Conservation (phyloP, 2,329 filamentous ascomycete species). For the Rhynchosporium graminicola region DNA sequence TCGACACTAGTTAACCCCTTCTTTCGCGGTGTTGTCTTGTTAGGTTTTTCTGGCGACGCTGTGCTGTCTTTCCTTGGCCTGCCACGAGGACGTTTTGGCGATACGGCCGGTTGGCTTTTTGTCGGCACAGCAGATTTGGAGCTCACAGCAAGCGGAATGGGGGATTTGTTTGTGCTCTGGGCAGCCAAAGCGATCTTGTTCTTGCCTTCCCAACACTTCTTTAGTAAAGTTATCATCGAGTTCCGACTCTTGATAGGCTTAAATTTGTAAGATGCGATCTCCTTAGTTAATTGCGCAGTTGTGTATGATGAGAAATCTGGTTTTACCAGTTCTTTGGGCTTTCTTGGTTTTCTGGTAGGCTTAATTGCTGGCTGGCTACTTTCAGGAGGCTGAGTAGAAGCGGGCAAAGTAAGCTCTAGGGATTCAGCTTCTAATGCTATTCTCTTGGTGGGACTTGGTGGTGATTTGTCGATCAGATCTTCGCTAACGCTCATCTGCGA, state of each 20-base stretch:
- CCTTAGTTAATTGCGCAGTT: conserved; percentile 61
- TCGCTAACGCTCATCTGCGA: neutral
- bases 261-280: conserved; percentile 68
- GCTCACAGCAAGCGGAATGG: conserved; percentile 13
- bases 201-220: conserved; percentile 71
- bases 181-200: conserved; percentile 39
- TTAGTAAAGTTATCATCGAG: conserved; percentile 68
- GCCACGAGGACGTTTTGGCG: conserved; percentile 42
- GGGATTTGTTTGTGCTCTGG: conserved; percentile 32
- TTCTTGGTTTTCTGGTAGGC: conserved; percentile 10
- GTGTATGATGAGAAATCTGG: conserved; percentile 65
- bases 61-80: conserved; percentile 45
- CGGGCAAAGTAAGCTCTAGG: neutral
- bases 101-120: conserved; percentile 33
- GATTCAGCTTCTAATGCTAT: neutral
- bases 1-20: conserved; percentile 27
- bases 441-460: neutral
- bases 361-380: conserved; percentile 17
- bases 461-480: neutral
- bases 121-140: conserved; percentile 9
- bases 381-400: neutral
- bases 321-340: neutral
- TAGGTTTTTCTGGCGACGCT: conserved; percentile 23
- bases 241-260: conserved; percentile 68
- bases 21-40: conserved; percentile 24